phyloP scores from a whole-genome alignment of 495 filamentous ascomycete genomes.

The Tuber microsphaerosporum region DNA sequence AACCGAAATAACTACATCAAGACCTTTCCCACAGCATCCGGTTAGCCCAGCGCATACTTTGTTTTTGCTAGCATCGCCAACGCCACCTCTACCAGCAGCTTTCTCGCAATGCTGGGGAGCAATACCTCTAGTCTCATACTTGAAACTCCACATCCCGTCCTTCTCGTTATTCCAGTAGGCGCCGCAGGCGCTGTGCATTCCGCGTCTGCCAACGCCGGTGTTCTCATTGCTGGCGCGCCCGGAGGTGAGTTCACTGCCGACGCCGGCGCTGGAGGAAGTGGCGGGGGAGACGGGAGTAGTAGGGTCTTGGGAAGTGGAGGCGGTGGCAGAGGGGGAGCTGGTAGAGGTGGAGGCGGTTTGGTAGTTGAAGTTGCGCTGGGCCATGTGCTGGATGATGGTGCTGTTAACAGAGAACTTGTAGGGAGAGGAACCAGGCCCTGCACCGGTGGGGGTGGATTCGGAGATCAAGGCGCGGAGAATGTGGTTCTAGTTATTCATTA shows the following conservation, averaged over 20 bases:
- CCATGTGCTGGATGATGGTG: conserved; percentile 92
- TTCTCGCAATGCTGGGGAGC: background rate
- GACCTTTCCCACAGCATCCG: conserved; percentile 50
- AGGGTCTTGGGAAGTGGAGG: conserved; percentile 34
- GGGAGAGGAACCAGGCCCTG: conserved; percentile 45
- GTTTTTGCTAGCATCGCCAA: background rate
- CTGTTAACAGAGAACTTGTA: conserved; percentile 95
- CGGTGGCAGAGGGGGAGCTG: conserved; percentile 38
- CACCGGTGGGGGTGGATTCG: conserved; percentile 53
- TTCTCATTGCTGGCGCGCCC: conserved; percentile 47
- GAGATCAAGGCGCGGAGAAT: conserved; percentile 79
- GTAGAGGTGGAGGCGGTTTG: conserved; percentile 40
- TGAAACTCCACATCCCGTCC: conserved; percentile 97
- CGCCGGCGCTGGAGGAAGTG: conserved; percentile 41
- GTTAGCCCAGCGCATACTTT: background rate
- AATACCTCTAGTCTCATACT: conserved; percentile 57
- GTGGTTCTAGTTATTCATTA: conserved; percentile 54
- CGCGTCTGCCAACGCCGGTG: conserved; percentile 66
- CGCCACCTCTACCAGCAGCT: background rate
- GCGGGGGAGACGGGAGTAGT: conserved; percentile 39
- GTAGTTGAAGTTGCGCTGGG: conserved; percentile 46
- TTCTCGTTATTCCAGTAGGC: conserved; percentile 97
- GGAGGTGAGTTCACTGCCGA: conserved; percentile 33
- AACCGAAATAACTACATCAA: conserved; percentile 86
- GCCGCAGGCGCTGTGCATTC: conserved; percentile 91